Evolutionary conservation across 352 stramenopile species (phyloP).

Genomic region (Pythium monospermum): DNA sequence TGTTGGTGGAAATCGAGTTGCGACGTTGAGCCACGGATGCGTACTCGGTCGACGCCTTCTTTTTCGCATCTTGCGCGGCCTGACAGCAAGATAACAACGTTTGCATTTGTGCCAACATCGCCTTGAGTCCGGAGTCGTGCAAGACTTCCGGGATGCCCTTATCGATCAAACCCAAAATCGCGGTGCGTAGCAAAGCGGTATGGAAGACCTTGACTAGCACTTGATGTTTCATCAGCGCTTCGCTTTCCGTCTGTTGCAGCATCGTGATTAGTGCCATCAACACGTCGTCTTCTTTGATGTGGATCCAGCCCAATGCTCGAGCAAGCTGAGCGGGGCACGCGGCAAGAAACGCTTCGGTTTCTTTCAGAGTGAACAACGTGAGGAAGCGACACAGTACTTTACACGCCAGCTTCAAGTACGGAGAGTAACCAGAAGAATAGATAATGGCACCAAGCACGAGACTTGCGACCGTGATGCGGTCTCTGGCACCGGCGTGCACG

Average conservation of each 20-base stretch:
- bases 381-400: constrained; percentile 17
- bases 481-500: constrained; percentile 10
- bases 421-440: not conserved
- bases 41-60: not conserved
- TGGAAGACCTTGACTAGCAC: constrained; percentile 21
- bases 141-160: constrained; percentile 25
- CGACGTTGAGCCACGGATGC: not conserved
- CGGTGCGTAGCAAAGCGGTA: constrained; percentile 22
- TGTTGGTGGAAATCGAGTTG: not conserved
- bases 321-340: constrained; percentile 10
- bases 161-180: constrained; percentile 24
- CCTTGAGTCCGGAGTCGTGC: constrained; percentile 21
- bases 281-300: constrained; percentile 3
- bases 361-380: constrained; percentile 12
- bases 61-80: not conserved
- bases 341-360: constrained; percentile 6
- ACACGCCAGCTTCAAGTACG: constrained; percentile 15
- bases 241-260: constrained; percentile 14
- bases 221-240: constrained; percentile 21
- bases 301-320: constrained; percentile 10
- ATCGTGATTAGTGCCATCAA: constrained; percentile 16
- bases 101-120: constrained; percentile 17
- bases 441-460: constrained; percentile 18
- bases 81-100: not conserved
- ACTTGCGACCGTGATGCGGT: constrained; percentile 10